Evolutionary conservation across 2,329 filamentous ascomycete genomes (phyloP).

Genomic region (Colletotrichum tropicale): DNA sequence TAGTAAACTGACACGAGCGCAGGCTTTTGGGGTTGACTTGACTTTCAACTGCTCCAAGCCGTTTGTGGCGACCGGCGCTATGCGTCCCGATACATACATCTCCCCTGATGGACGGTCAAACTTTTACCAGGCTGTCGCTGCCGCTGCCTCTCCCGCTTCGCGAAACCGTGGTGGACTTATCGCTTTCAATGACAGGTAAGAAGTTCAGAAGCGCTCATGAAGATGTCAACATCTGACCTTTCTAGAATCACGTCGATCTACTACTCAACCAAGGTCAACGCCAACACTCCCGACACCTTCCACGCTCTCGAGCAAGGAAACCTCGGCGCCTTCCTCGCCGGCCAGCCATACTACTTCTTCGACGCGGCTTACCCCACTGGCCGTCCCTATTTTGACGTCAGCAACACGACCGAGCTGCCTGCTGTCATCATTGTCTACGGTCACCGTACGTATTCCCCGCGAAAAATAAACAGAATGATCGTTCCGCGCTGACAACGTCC

Average conservation of each 20-base stretch:
- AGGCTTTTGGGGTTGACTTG: constrained; percentile 56
- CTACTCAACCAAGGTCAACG: constrained; percentile 58
- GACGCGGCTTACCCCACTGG: constrained; percentile 46
- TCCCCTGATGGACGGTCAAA: constrained; percentile 59
- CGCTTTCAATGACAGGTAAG: constrained; percentile 48
- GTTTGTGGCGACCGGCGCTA: constrained; percentile 56
- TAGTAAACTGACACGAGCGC: background rate
- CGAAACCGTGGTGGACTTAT: constrained; percentile 52
- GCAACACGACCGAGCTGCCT: constrained; percentile 40
- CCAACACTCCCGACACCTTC: constrained; percentile 60
- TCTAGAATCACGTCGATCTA: constrained; percentile 49
- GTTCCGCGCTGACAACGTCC: background rate
- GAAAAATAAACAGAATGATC: background rate
- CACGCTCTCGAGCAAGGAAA: constrained; percentile 52
- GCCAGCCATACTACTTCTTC: constrained; percentile 60
- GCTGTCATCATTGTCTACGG: constrained; percentile 51
- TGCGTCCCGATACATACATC: constrained; percentile 58
- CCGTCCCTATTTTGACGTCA: constrained; percentile 38
- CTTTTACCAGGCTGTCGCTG: constrained; percentile 55
- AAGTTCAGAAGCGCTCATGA: rapidly evolving
- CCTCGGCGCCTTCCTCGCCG: constrained; percentile 54
- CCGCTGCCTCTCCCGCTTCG: constrained; percentile 46
- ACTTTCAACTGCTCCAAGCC: constrained; percentile 57
- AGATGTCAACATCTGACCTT: background rate
- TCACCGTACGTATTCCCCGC: constrained; percentile 34